These are phyloP conservation scores for Lathyrus aphaca DNA, from an alignment of 306 rosid genomes.

Conservation along the genomic window DNA sequence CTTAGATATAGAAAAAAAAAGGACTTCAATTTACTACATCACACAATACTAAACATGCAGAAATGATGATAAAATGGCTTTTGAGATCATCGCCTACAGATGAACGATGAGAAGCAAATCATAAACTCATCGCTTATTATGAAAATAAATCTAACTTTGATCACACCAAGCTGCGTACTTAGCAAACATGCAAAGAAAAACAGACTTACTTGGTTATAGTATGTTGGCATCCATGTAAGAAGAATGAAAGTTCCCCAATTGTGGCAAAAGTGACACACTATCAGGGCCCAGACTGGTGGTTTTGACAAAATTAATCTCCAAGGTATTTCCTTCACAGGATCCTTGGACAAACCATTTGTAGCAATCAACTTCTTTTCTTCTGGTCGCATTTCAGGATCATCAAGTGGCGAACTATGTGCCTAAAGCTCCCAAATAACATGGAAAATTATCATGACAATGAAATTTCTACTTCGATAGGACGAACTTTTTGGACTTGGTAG, in stretches of 20 bases:
- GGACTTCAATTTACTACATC: too few relatives aligned
- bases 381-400: constrained; percentile 85
- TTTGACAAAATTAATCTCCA: constrained; percentile 91
- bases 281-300: constrained; percentile 95
- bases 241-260: constrained; percentile 99
- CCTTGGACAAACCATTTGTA: constrained; percentile 61
- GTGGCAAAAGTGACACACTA: constrained; percentile 94
- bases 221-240: constrained; percentile 99
- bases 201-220: constrained; percentile 86
- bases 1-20: too few relatives aligned
- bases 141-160: constrained; percentile 12
- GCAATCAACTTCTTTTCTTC: constrained; percentile 81
- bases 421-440: constrained; percentile 40
- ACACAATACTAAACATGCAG: neutral
- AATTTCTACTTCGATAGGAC: neutral
- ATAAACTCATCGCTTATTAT: neutral
- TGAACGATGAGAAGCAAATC: neutral
- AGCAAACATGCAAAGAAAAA: constrained; percentile 8
- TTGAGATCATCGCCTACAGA: neutral
- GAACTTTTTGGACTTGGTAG: neutral
- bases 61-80: neutral
- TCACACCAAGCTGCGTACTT: neutral
- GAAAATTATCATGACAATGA: constrained; percentile 22
- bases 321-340: constrained; percentile 86
- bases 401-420: constrained; percentile 96